Evolutionary conservation across 768 basidiomycete genomes (phyloP), one percentile per base, ranked within the genome.

Genomic region (Floccularia luteovirens): DNA sequence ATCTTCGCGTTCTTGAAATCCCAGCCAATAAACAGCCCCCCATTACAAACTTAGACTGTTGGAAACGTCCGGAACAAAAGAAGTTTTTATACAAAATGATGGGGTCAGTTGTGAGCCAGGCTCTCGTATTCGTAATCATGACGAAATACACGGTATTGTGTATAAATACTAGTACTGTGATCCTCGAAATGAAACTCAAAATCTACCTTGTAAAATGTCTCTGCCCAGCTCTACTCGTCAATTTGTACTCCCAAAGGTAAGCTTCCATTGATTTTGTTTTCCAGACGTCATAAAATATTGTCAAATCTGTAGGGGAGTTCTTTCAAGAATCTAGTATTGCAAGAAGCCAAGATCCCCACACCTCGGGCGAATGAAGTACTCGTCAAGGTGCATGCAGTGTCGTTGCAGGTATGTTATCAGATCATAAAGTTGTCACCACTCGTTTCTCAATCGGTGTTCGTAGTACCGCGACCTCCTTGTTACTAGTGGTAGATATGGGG

Each of bases 331-430:
- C 54, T 64, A 2, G 43, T 42, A 13, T 36, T 62, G 21, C 52
- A 53, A 22, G 51, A 64, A 16, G 47, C 47, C 4, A 45, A 52
- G 3, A 36, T 65, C 19, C 40, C 40, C 5, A 47, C 56, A 36
- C 69, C 66, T 1, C 66, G 61, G 36, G 52, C 72, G 1, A 61
- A 53, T 17, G 69, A 81, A 39, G 77, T 77, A 5, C 62, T 77
- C 19, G 69, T 80, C 45, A 74, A 72, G 48, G 59, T 74, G 7
- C 69, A 73, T 41, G 73, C 75, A 0, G 75, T 76, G 12, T 79
- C 77, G 24, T 57, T 79, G 6, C 70, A 77, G 56, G 71, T 69
- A 38, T 21, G 51, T 31, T 27, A n/a, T 24, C 21, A 7, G 24
- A 10, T 27, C 30, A 24, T 11, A 21, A 36, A 6, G 12, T 16